Evolutionary conservation across 305 asterid species (phyloP), one percentile per base, ranked within the genome.

Genomic region (Fraxinus latifolia): DNA sequence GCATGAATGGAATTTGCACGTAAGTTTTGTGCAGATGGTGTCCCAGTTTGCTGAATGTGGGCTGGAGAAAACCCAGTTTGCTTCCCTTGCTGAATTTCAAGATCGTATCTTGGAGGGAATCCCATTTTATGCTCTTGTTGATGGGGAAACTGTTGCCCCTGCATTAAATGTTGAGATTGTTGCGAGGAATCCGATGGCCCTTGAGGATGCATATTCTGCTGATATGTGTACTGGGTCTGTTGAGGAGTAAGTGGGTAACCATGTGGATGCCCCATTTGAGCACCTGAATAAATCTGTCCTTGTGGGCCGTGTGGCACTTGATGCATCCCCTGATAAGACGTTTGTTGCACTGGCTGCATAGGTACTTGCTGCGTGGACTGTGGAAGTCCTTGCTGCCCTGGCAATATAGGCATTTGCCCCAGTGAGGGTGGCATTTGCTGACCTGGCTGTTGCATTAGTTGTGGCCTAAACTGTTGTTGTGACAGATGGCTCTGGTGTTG

Each of bases 61-160:
- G 88, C 81, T 34, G 98, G 95, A 36, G 96, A 88, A 84, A 90
- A 88, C 77, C 89, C 93, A 77, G 89, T 85, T 82, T 89, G 95
- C 76, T 90, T 91, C 58, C 91, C 96, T 60, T 86, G 95, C 78
- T 86, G 89, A 77, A 87, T 82, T 39, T 91, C 94, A 80, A 80
- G 70, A 80, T 90, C 92, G 32, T 90, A 96, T 81, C 91, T 87
- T n/a, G 84, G 95, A 53, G 82, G 86, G 84, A 77, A 91, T 75
- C 90, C 97, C 77, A 84, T 34, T 74, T 84, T 90, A 74, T 85
- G 91, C 81, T 94, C 99, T 82, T 88, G 97, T 79, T 87, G 89
- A 81, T 83, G 93, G 76, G 92, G 84, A 79, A 89, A 82, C 76
- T 91, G 97, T 71, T 90, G 95, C 67, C 92, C 91, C 58, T 82